These are phyloP conservation scores for Garcia nutans DNA, from an alignment of 345 rosid species.

Conservation along the genomic window DNA sequence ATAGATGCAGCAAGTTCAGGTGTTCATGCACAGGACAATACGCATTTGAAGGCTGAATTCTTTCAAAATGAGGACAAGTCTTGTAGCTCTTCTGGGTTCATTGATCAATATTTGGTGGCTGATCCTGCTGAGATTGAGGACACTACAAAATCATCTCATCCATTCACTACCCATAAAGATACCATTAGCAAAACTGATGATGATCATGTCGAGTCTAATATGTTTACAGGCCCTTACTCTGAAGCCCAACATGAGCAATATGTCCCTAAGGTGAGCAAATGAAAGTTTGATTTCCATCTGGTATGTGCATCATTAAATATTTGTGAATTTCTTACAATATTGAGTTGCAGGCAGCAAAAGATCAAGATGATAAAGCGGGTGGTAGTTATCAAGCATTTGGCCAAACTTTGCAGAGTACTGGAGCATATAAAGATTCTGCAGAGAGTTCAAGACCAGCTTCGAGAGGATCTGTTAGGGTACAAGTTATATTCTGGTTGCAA, in stretches of 20 bases:
- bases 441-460: constrained; percentile 7
- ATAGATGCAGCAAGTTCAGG: constrained; percentile 13
- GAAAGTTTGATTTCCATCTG: not conserved
- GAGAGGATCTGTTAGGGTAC: constrained; percentile 14
- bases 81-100: constrained; percentile 18
- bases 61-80: constrained; percentile 16
- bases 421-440: constrained; percentile 4
- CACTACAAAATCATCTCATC: constrained; percentile 1
- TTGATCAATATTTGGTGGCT: constrained; percentile 28
- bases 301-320: not conserved
- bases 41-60: not conserved
- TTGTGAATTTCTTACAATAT: constrained; percentile 5
- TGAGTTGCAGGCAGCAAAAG: constrained; percentile 27
- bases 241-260: constrained; percentile 6
- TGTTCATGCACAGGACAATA: constrained; percentile 9
- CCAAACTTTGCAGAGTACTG: constrained; percentile 14
- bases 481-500: not conserved
- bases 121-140: constrained; percentile 24
- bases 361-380: constrained; percentile 4
- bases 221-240: constrained; percentile 4
- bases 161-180: not conserved
- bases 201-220: constrained; percentile 14
- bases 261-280: constrained; percentile 13
- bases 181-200: not conserved
- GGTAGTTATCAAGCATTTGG: constrained; percentile 6